Percentiles rank a stretch among this genome's conserved stretches.
Evolutionary conservation across 140 eudicot genomes (phyloP).

Genomic region (Oenanthe javanica): DNA sequence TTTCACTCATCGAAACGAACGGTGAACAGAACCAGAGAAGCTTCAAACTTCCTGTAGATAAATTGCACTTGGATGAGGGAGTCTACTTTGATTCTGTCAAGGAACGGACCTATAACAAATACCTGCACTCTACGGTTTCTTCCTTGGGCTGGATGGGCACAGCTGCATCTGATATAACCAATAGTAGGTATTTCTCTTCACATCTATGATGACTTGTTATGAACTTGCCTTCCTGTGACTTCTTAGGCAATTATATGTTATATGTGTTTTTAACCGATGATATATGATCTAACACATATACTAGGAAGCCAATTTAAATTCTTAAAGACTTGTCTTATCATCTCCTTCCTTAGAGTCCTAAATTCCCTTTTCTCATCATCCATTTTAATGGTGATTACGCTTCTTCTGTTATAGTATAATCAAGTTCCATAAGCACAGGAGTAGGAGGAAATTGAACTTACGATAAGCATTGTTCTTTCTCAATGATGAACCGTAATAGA

Average conservation of each 20-base stretch:
- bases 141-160: slow-evolving; percentile 82
- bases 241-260: neutral
- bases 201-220: neutral
- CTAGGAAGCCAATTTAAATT: neutral
- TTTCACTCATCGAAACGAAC: slow-evolving; percentile 32
- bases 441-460: neutral
- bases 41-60: slow-evolving; percentile 38
- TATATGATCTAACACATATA: neutral
- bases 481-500: neutral
- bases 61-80: slow-evolving; percentile 49
- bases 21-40: slow-evolving; percentile 20
- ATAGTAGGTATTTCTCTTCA: slow-evolving; percentile 44
- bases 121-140: slow-evolving; percentile 28
- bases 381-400: neutral
- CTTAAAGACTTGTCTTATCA: neutral
- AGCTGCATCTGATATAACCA: slow-evolving; percentile 44
- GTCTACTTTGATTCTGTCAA: slow-evolving; percentile 30
- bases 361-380: neutral
- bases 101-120: slow-evolving; percentile 34
- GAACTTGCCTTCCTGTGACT: neutral
- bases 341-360: neutral
- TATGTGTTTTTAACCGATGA: neutral
- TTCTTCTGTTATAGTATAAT: neutral
- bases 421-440: neutral
- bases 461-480: neutral